Evolutionary conservation across 768 basidiomycete genomes (phyloP).

Genomic region (Naganishia vaughanmartiniae): DNA sequence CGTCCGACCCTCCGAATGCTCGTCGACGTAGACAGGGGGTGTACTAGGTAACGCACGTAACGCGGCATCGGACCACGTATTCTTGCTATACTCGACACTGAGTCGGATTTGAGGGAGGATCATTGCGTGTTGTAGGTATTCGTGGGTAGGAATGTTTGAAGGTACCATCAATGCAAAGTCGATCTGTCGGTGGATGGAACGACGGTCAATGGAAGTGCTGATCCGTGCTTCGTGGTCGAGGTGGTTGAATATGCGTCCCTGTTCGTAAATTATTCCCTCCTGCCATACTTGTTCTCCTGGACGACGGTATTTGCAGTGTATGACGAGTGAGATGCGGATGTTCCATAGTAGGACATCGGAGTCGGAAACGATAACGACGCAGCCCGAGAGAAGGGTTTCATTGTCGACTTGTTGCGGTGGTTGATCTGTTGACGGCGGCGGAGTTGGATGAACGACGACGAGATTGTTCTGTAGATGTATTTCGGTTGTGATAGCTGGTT

Average conservation of each 20-base stretch:
- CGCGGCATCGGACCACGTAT: not conserved
- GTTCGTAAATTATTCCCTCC: slow-evolving; percentile 2
- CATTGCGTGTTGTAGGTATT: not conserved
- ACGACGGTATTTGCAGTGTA: not conserved
- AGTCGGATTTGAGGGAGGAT: not conserved
- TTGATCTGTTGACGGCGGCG: not conserved
- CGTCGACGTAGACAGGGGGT: not conserved
- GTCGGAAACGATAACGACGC: not conserved
- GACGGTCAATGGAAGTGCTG: not conserved
- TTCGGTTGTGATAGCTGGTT: not conserved
- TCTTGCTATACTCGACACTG: not conserved
- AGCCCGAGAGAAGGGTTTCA: slow-evolving; percentile 1
- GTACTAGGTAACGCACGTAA: not conserved
- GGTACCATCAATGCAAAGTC: slow-evolving; percentile 1
- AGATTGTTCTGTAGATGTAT: slow-evolving; percentile 3
- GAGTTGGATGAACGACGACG: slow-evolving; percentile 4
- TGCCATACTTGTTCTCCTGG: not conserved
- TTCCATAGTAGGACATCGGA: slow-evolving; percentile 3
- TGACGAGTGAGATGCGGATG: not conserved
- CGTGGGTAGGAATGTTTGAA: not conserved
- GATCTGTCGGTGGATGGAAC: not conserved
- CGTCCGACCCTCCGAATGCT: not conserved
- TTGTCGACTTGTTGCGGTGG: not conserved
- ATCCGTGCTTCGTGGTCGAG: not conserved
- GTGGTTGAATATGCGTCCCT: not conserved